Evolutionary conservation across 2,329 filamentous ascomycete genomes (phyloP), one percentile per base, ranked within the genome.

Genomic region (Orbilia javanica): DNA sequence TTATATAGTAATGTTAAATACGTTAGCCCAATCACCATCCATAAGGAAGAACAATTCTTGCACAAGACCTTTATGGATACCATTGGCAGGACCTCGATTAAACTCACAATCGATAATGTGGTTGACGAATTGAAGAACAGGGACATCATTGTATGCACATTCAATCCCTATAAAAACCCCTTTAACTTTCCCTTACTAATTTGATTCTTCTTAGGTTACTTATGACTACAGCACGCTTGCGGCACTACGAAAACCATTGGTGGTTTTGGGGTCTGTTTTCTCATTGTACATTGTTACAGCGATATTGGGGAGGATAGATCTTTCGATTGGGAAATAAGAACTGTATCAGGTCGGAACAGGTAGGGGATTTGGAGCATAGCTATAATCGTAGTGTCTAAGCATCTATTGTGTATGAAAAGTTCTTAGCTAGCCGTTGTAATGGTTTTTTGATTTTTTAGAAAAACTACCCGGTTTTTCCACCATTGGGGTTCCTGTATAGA

Each of bases 41-140:
- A 89, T 60, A 87, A 88, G 60, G 88, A 89, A 79, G 84, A 86
- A n/a, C 85, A 87, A 20, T 89, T 88, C 80, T 85, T 91, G n/a
- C 89, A 96, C 85, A 91, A 90, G 84, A 97, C 94, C 0, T 99
- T 94, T 85, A 92, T 99, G 86, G 96, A 99, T 84, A 98, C 96
- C 0, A 82, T 95, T 34, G 96, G 96, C 79, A 92, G 96, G 80
- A 96, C 95, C 0, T 89, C 91, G 0, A 87, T 99, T 78, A 91
- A 88, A 63, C 87, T 99, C 82, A 92, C 91, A 79, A 93, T 93
- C 6, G 88, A 90, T 81, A 98, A 97, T 84, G 86, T 98, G 65
- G 93, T 96, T 0, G 96, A 99, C 81, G 96, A 98, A 81, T 89
- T 94, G 82, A 89, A 94, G 67, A 93, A 94, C 82, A 90, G 92